These are phyloP conservation scores for Meyerozyma smithsonii DNA, from an alignment of 1,139 yeast species.

Conservation along the genomic window DNA sequence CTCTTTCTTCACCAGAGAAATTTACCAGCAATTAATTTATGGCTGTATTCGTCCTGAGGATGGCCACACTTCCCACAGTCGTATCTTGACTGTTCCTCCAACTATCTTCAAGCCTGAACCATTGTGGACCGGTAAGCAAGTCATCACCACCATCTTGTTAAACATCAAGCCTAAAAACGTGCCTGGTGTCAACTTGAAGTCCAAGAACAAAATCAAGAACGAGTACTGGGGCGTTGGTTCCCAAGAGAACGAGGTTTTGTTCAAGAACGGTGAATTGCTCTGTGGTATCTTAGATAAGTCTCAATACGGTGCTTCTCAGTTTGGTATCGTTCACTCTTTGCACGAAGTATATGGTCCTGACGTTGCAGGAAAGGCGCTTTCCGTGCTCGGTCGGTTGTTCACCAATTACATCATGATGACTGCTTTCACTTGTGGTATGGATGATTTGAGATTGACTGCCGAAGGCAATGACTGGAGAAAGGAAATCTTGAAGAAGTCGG, in stretches of 20 bases:
- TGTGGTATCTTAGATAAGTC: slow-evolving; percentile 96
- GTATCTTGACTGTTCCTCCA: slow-evolving; percentile 82
- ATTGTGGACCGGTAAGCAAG: slow-evolving; percentile 98
- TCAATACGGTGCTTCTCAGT: slow-evolving; percentile 97
- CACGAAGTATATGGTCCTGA: slow-evolving; percentile 94
- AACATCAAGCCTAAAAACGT: slow-evolving; percentile 82
- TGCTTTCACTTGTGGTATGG: slow-evolving; percentile 99
- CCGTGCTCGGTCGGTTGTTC: slow-evolving; percentile 89
- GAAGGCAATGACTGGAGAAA: slow-evolving; percentile 91
- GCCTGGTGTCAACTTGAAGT: slow-evolving; percentile 83
- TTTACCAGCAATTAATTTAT: slow-evolving; percentile 88
- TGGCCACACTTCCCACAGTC: slow-evolving; percentile 73
- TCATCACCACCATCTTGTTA: slow-evolving; percentile 81
- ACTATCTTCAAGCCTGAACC: slow-evolving; percentile 82
- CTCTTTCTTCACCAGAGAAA: slow-evolving; percentile 82
- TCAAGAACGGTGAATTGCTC: slow-evolving; percentile 80
- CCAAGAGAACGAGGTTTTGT: slow-evolving; percentile 77
- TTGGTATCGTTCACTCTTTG: slow-evolving; percentile 93
- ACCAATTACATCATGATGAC: slow-evolving; percentile 90
- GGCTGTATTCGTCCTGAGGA: slow-evolving; percentile 97
- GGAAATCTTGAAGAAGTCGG: slow-evolving; percentile 71
- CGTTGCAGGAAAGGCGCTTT: slow-evolving; percentile 83
- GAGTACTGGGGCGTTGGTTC: slow-evolving; percentile 93
- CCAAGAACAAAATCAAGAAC: slow-evolving; percentile 86
- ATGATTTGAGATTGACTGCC: slow-evolving; percentile 84